Percentiles rank a stretch among this genome's conserved stretches.
These are phyloP conservation scores for Akanthomyces lecanii DNA, from an alignment of 2,329 filamentous ascomycete genomes.

Conservation along the genomic window DNA sequence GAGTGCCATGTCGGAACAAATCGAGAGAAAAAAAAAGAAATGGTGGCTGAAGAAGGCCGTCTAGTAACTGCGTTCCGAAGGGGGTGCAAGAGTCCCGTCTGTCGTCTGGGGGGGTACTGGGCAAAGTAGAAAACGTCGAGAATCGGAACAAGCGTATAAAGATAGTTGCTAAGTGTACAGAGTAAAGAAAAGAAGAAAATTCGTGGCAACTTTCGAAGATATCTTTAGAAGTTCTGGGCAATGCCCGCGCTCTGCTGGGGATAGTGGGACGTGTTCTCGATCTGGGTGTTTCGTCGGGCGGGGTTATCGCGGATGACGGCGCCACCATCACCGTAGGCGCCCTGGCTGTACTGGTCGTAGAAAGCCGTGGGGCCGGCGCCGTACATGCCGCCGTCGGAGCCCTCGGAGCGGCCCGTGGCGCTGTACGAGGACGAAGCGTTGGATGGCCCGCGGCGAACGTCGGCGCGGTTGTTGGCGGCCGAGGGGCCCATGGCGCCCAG, in stretches of 20 bases:
- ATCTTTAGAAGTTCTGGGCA: constrained; percentile 82
- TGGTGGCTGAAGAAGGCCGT: neutral
- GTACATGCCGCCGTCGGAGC: constrained; percentile 52
- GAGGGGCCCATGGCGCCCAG: constrained; percentile 77
- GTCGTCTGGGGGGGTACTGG: neutral
- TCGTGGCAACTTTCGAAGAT: constrained; percentile 13
- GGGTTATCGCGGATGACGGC: constrained; percentile 88
- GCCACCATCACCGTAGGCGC: constrained; percentile 47
- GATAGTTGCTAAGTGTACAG: constrained; percentile 4
- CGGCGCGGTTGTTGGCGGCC: constrained; percentile 60
- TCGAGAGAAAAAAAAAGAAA: neutral
- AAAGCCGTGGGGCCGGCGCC: constrained; percentile 43
- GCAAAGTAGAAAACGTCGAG: neutral
- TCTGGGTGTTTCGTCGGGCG: constrained; percentile 87
- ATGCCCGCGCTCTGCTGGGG: constrained; percentile 93
- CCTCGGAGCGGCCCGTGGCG: constrained; percentile 69
- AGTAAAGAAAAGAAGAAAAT: constrained; percentile 16
- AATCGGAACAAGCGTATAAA: neutral
- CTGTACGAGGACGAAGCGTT: constrained; percentile 97
- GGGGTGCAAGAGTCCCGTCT: neutral
- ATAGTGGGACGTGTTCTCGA: constrained; percentile 84
- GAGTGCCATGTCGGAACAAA: neutral
- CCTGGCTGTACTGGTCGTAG: constrained; percentile 56
- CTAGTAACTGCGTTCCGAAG: constrained; percentile 2
- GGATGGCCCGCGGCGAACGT: constrained; percentile 83